Evolutionary conservation across 345 rosid genomes (phyloP).

Genomic region (Microthlaspi erraticum): DNA sequence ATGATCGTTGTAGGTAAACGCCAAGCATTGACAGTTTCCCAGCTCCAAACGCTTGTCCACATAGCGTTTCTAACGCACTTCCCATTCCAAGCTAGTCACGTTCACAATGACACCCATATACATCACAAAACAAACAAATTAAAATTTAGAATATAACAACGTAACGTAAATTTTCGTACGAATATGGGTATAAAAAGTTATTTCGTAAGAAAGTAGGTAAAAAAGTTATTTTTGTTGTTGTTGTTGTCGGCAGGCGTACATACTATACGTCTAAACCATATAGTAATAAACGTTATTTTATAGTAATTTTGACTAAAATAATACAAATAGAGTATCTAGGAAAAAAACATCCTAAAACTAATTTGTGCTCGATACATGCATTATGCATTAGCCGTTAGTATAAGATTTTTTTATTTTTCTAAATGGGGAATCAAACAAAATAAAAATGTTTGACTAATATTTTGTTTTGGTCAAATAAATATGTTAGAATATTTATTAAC

Average conservation of each 20-base stretch:
- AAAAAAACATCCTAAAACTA: neutral
- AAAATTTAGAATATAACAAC: neutral
- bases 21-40: slow-evolving; percentile 88
- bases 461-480: too few species aligned
- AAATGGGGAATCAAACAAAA: neutral
- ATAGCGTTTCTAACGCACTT: slow-evolving; percentile 90
- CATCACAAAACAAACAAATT: neutral
- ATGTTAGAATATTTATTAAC: neutral
- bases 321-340: neutral
- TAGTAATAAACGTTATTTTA: neutral
- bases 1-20: slow-evolving; percentile 87
- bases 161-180: neutral
- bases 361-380: neutral
- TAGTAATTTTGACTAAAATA: neutral
- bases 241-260: neutral
- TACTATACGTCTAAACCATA: neutral
- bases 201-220: too few species aligned
- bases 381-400: neutral
- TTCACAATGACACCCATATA: neutral
- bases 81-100: slow-evolving; percentile 90
- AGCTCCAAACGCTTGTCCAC: slow-evolving; percentile 95
- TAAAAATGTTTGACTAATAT: neutral
- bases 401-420: too few species aligned
- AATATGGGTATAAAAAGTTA: too few species aligned
- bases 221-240: neutral